phyloP scores from a whole-genome alignment of 2,329 filamentous ascomycete genomes.

The Colletotrichum horii region DNA sequence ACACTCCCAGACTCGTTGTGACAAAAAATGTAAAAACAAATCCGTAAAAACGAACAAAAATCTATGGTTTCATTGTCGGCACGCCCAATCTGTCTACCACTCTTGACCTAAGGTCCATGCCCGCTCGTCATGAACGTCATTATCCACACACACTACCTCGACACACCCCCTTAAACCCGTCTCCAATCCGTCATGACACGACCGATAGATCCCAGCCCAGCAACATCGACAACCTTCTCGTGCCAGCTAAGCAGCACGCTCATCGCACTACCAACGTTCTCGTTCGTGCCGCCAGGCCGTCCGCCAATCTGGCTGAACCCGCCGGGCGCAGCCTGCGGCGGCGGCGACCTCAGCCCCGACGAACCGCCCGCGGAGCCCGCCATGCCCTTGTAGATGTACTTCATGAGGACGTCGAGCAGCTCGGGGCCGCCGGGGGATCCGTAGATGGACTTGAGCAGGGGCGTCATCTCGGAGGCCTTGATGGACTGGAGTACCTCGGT shows the following conservation, averaged over 20 bases:
- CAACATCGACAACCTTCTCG: slow-evolving; percentile 95
- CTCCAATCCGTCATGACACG: slow-evolving; percentile 96
- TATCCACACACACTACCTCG: neutral
- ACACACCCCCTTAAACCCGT: slow-evolving; percentile 65
- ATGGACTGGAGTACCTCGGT: slow-evolving; percentile 95
- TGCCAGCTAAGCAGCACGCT: slow-evolving; percentile 98
- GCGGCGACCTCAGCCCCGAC: slow-evolving; percentile 50
- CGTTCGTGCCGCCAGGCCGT: slow-evolving; percentile 57
- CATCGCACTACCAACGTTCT: slow-evolving; percentile 86
- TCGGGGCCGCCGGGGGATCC: slow-evolving; percentile 80
- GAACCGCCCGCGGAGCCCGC: slow-evolving; percentile 45
- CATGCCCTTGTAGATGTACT: slow-evolving; percentile 98
- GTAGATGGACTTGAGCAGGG: slow-evolving; percentile 83
- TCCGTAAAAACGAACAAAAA: slow-evolving; percentile 11
- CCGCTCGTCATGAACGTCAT: slow-evolving; percentile 17
- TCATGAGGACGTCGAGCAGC: slow-evolving; percentile 91
- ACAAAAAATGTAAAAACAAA: neutral
- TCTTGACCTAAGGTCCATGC: neutral
- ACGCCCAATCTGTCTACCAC: slow-evolving; percentile 5
- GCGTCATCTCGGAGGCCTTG: slow-evolving; percentile 93
- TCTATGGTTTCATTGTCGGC: slow-evolving; percentile 19
- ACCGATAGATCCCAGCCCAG: slow-evolving; percentile 88
- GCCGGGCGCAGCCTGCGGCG: slow-evolving; percentile 70
- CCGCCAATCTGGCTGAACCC: slow-evolving; percentile 78
- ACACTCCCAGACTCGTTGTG: neutral